Evolutionary conservation across 1,284 basidiomycete genomes (phyloP).

Genomic region (Ceratobasidium sp.): DNA sequence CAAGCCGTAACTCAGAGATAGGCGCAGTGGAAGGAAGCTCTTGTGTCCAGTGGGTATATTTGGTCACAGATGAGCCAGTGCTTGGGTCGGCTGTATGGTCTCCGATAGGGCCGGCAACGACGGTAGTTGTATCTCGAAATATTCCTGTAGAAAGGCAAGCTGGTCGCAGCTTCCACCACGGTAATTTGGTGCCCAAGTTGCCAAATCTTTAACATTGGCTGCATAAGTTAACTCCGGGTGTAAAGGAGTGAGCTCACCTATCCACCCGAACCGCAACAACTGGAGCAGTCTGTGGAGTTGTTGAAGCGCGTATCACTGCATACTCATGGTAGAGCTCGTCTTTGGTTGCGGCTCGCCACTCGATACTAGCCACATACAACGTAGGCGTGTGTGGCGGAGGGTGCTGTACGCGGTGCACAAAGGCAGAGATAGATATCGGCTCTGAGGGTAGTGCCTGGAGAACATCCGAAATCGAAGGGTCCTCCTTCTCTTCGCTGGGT

Average conservation of each 20-base stretch:
- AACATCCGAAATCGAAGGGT: background rate
- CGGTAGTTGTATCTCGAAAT: conserved; percentile 25
- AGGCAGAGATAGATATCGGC: conserved; percentile 11
- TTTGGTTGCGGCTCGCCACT: conserved; percentile 17
- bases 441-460: conserved; percentile 13
- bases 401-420: conserved; percentile 9
- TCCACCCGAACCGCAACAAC: conserved; percentile 28
- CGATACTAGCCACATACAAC: conserved; percentile 25
- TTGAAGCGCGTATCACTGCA: conserved; percentile 18
- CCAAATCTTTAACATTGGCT: conserved; percentile 15
- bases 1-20: conserved; percentile 3
- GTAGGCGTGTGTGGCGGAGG: conserved; percentile 1
- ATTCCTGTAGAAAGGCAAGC: background rate
- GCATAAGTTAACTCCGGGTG: background rate
- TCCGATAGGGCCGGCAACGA: conserved; percentile 23
- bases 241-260: conserved; percentile 2
- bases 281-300: conserved; percentile 9
- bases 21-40: conserved; percentile 6
- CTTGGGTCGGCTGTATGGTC: conserved; percentile 17
- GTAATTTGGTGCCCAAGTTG: conserved; percentile 18
- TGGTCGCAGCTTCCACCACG: conserved; percentile 31
- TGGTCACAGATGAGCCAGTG: conserved; percentile 2
- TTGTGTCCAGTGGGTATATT: conserved; percentile 38
- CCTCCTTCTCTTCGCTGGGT: background rate
- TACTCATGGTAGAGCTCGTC: conserved; percentile 3